Evolutionary conservation across 345 rosid genomes (phyloP), one percentile per base, ranked within the genome.

Genomic region (Pugionium cornutum): DNA sequence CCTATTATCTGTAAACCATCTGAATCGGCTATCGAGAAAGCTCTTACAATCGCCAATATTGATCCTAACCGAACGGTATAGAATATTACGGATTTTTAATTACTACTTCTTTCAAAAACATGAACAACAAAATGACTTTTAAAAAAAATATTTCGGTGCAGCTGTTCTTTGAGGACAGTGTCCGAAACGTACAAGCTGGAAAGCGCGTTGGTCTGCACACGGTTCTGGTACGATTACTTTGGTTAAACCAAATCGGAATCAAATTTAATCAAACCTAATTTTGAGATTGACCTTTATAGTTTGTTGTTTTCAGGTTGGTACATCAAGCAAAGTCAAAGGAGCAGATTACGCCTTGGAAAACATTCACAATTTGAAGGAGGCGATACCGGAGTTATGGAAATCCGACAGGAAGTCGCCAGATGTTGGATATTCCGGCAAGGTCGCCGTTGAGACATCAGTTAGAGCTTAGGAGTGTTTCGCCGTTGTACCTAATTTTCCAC

Each of bases 91-190:
- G 4, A 45, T 2, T 2, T n/a, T 36, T 40, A 4, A 9, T 25
- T 46, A 31, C 1, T 43, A 2, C 0, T 1, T 47, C 53, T 36
- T 34, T 35, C 0, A 4, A 25, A 45, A 62, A 28, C 32, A 6
- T 43, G 46, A 4, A 39, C 41, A 56, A 18, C 41, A 2, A 1
- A 28, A 59, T 54, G 29, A 27, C 9, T 54, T 59, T 25, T 43
- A 18, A 18, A 18, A 18, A 18, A 18, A 18, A 6, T 40, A 33
- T 59, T 3, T 42, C 40, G 5, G 53, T 9, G 59, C 92, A 90
- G 97, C 62, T 90, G 68, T 88, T 90, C 82, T 90, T 90, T 9
- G 97, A 90, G 53, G 97, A 90, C 48, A 90, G 97, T 52, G 86
- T 87, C 64, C 86, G 97, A 7, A 90, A 90, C 81, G 82, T 83